phyloP scores from a whole-genome alignment of 2,329 filamentous ascomycete genomes.

The Penicillium sp. region DNA sequence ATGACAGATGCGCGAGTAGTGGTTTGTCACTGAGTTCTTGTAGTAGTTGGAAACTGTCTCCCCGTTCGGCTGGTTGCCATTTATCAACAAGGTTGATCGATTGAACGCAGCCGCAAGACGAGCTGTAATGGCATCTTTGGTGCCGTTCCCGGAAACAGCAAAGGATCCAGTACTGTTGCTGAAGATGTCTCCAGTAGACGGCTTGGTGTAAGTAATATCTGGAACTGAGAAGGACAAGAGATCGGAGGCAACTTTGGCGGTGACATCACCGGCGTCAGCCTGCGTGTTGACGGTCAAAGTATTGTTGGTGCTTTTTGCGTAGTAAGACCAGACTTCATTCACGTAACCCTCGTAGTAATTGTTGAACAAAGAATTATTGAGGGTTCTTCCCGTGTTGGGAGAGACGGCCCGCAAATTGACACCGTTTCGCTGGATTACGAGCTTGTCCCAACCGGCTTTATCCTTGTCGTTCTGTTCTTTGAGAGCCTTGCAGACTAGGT shows the following conservation, averaged over 20 bases:
- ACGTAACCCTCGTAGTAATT: conserved; percentile 56
- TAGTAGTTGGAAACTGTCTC: conserved; percentile 57
- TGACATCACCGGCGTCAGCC: conserved; percentile 55
- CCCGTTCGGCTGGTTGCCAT: conserved; percentile 54
- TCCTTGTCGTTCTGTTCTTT: conserved; percentile 57
- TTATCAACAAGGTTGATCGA: conserved; percentile 63
- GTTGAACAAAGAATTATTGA: conserved; percentile 49
- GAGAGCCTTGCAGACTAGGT: conserved; percentile 55
- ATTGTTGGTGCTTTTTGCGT: conserved; percentile 34
- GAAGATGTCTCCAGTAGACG: conserved; percentile 64
- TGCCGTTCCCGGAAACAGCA: conserved; percentile 43
- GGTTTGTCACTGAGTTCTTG: conserved; percentile 57
- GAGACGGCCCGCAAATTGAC: conserved; percentile 43
- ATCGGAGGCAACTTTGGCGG: conserved; percentile 48
- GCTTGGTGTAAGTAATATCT: conserved; percentile 55
- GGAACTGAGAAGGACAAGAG: conserved; percentile 47
- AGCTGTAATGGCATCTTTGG: conserved; percentile 65
- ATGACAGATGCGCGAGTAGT: conserved; percentile 67
- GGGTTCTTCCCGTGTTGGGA: conserved; percentile 44
- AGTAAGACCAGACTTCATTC: conserved; percentile 52
- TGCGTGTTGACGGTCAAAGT: conserved; percentile 65
- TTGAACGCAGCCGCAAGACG: conserved; percentile 76
- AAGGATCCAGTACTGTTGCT: conserved; percentile 65
- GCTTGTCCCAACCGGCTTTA: conserved; percentile 61
- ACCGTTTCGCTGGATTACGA: conserved; percentile 52